phyloP scores from a whole-genome alignment of 768 basidiomycete genomes.

The Mycena rosella region DNA sequence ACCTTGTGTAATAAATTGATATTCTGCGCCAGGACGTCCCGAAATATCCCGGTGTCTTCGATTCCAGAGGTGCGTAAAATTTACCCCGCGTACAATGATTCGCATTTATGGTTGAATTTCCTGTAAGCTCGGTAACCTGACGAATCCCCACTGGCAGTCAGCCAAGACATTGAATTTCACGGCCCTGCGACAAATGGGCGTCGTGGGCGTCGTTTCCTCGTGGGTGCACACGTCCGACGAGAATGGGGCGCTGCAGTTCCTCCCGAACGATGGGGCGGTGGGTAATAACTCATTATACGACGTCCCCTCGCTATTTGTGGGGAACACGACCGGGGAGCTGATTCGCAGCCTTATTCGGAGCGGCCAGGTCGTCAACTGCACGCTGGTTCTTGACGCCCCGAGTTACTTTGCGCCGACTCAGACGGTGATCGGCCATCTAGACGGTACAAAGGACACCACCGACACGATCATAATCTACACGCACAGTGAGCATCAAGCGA shows the following conservation, averaged over 20 bases:
- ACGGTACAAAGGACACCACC: slow-evolving; percentile 38
- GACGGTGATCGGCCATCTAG: slow-evolving; percentile 44
- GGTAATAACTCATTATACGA: slow-evolving; percentile 38
- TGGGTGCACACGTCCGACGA: slow-evolving; percentile 48
- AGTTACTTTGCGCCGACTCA: slow-evolving; percentile 38
- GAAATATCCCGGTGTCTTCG: slow-evolving; percentile 35
- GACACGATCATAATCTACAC: slow-evolving; percentile 46
- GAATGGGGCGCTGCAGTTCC: slow-evolving; percentile 47
- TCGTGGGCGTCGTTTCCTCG: slow-evolving; percentile 42
- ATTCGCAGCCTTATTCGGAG: slow-evolving; percentile 40
- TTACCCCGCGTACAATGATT: background rate
- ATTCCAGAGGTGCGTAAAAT: slow-evolving; percentile 44
- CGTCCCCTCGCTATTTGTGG: slow-evolving; percentile 46
- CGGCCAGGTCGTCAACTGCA: slow-evolving; percentile 39
- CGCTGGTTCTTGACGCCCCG: slow-evolving; percentile 46
- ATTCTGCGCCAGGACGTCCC: slow-evolving; percentile 38
- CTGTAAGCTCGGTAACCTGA: slow-evolving; percentile 44
- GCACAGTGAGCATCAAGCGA: slow-evolving; percentile 38
- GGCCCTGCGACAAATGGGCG: slow-evolving; percentile 35
- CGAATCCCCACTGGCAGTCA: slow-evolving; percentile 50
- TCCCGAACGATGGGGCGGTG: slow-evolving; percentile 45
- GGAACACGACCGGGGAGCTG: slow-evolving; percentile 45
- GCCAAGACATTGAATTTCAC: slow-evolving; percentile 46
- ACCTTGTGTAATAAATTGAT: background rate
- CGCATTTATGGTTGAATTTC: background rate